Conservation (phyloP, 2,329 filamentous ascomycete genomes). For the Cladophialophora immunda region DNA sequence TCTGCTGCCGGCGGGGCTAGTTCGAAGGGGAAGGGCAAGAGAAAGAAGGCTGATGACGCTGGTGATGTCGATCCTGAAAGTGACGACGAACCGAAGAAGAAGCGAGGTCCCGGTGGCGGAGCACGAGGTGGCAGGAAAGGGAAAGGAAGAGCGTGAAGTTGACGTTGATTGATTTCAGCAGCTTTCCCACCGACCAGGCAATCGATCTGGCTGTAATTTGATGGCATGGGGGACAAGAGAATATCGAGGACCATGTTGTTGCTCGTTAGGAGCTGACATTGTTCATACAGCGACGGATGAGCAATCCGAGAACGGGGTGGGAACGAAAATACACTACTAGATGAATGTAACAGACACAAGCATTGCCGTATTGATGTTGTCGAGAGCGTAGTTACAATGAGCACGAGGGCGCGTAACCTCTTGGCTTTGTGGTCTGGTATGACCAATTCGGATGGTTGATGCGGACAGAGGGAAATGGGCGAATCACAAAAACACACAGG, state of each 20-base stretch:
- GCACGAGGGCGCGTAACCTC: not conserved
- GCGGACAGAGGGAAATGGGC: not conserved
- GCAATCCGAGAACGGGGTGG: not conserved
- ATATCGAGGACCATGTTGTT: not conserved
- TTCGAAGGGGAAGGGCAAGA: slow-evolving; percentile 47
- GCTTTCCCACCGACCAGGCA: not conserved
- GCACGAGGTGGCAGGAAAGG: slow-evolving; percentile 30
- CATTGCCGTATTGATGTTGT: not conserved
- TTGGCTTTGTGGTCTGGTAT: not conserved
- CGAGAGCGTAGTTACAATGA: not conserved
- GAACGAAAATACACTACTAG: not conserved
- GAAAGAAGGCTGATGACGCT: slow-evolving; percentile 35
- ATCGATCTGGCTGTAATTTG: not conserved
- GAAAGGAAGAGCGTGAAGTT: slow-evolving; percentile 28
- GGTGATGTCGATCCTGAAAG: slow-evolving; percentile 22
- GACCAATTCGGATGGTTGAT: too few relatives aligned
- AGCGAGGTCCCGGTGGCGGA: slow-evolving; percentile 24
- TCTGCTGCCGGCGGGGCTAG: slow-evolving; percentile 56
- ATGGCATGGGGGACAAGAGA: not conserved
- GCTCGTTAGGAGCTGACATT: not conserved
- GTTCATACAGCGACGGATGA: not conserved
- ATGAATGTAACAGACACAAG: not conserved
- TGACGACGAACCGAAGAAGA: slow-evolving; percentile 34
- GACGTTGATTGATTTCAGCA: not conserved
- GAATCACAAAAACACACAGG: not conserved